phyloP scores from a whole-genome alignment of 805 yeast species.

The Schwanniomyces polymorphus region DNA sequence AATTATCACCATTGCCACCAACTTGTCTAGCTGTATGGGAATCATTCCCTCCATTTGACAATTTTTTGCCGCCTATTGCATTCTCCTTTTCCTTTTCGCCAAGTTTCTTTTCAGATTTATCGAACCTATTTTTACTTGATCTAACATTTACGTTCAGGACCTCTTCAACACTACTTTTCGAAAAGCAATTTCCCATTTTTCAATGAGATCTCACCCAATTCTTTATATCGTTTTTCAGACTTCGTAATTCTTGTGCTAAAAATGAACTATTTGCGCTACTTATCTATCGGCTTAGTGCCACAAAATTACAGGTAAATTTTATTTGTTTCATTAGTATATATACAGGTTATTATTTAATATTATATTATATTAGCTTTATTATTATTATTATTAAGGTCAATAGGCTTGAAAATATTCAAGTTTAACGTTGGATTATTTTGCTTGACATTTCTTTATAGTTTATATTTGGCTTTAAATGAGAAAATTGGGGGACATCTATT shows the following conservation, averaged over 20 bases:
- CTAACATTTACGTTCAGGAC: not conserved
- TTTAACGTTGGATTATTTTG: conserved; percentile 11
- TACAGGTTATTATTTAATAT: not conserved
- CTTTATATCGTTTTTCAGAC: too few relatives aligned
- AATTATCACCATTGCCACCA: conserved; percentile 8
- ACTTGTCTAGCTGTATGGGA: conserved; percentile 12
- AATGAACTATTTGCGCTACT: not conserved
- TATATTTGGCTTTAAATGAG: conserved; percentile 25
- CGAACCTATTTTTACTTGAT: conserved; percentile 4
- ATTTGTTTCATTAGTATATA: not conserved
- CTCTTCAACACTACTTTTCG: conserved; percentile 4
- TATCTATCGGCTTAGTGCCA: not conserved
- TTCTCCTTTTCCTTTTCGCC: conserved; percentile 1
- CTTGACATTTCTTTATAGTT: conserved; percentile 22
- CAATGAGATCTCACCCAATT: too few relatives aligned
- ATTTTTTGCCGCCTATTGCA: not conserved
- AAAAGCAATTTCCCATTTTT: conserved; percentile 25
- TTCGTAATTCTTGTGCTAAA: too few relatives aligned
- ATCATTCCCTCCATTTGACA: not conserved
- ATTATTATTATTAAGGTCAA: not conserved
- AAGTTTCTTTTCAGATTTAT: conserved; percentile 3
- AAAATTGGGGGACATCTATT: conserved; percentile 22
- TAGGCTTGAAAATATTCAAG: too few relatives aligned
- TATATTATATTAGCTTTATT: not conserved
- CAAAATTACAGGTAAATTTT: not conserved